These are phyloP conservation scores for Chaetomium fimeti DNA, from an alignment of 495 filamentous ascomycete genomes.

Conservation along the genomic window DNA sequence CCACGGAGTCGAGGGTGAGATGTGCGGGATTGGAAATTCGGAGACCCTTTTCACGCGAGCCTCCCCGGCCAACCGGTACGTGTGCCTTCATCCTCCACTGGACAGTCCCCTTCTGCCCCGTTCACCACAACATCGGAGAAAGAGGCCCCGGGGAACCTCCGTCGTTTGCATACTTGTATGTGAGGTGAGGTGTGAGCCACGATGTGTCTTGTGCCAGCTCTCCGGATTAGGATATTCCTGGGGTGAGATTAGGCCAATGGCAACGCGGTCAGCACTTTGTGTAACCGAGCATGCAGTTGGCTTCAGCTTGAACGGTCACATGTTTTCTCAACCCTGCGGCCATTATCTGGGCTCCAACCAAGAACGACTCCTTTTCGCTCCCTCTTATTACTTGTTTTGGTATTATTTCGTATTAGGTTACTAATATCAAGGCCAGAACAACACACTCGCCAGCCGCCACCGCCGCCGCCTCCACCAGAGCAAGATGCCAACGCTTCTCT, in stretches of 20 bases:
- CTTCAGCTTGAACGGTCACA: too few relatives aligned
- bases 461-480: constrained; percentile 28
- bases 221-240: background rate
- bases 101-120: background rate
- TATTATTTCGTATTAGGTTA: background rate
- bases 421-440: constrained; percentile 4
- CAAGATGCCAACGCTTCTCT: constrained; percentile 39
- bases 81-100: background rate
- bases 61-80: background rate
- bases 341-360: background rate
- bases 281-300: background rate
- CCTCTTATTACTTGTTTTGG: background rate
- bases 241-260: background rate
- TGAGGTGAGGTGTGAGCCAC: too few relatives aligned
- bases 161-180: too few relatives aligned
- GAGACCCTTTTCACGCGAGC: constrained; percentile 3
- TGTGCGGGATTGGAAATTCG: too few relatives aligned
- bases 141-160: background rate
- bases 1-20: background rate
- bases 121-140: background rate
- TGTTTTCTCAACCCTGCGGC: background rate
- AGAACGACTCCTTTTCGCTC: background rate
- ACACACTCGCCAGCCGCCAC: constrained; percentile 5
- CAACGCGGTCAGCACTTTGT: background rate
- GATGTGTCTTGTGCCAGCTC: too few relatives aligned